phyloP scores from a whole-genome alignment of 306 rosid species.

The Luffa acutangula region DNA sequence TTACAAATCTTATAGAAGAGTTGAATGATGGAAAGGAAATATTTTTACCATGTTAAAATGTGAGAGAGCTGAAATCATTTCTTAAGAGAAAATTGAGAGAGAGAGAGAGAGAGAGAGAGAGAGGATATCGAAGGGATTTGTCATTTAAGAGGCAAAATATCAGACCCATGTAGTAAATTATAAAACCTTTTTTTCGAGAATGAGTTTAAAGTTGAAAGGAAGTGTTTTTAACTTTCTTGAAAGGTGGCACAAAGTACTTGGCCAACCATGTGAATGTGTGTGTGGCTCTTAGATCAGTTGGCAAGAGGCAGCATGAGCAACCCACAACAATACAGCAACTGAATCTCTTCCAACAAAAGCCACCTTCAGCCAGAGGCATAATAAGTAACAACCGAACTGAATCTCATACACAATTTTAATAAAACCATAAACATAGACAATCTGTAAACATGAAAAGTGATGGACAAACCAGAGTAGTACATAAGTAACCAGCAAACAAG shows the following conservation, averaged over 20 bases:
- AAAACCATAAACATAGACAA: not conserved
- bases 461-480: not conserved
- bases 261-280: not conserved
- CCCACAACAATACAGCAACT: not conserved
- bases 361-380: not conserved
- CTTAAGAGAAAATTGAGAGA: no score
- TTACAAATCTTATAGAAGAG: no score
- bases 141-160: no score
- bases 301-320: not conserved
- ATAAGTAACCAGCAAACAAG: not conserved
- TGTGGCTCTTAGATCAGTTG: not conserved
- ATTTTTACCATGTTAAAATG: no score
- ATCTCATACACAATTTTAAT: not conserved
- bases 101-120: no score
- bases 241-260: not conserved
- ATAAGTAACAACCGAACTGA: not conserved
- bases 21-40: no score
- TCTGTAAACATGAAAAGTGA: not conserved
- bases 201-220: no score
- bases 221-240: not conserved
- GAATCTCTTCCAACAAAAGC: not conserved
- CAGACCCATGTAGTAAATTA: no score
- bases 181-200: no score
- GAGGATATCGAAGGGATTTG: no score
- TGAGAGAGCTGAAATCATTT: no score